These are phyloP conservation scores for Mychonastes homosphaera DNA, from an alignment of 139 green algal genomes.

Conservation along the genomic window DNA sequence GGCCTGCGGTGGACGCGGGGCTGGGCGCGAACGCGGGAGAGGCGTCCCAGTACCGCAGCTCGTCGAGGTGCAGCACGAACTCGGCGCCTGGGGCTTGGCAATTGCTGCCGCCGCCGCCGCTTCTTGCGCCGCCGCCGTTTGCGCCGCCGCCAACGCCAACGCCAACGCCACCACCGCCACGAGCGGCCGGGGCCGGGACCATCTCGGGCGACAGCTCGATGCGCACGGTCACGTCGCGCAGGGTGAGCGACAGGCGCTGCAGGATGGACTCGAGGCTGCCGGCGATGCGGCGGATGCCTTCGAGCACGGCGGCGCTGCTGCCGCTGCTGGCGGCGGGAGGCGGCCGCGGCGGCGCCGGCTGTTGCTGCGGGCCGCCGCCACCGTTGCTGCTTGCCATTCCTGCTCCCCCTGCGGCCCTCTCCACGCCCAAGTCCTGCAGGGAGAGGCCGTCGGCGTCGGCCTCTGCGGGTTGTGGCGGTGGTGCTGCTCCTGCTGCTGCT, in stretches of 20 bases:
- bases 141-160: too few relatives aligned
- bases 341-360: too few relatives aligned
- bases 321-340: neutral
- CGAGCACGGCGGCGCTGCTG: slow-evolving; percentile 20
- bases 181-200: slow-evolving; percentile 15
- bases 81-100: slow-evolving; percentile 14
- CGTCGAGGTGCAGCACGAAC: slow-evolving; percentile 30
- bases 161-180: neutral
- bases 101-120: too few relatives aligned
- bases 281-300: slow-evolving; percentile 45
- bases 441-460: too few relatives aligned
- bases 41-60: slow-evolving; percentile 15
- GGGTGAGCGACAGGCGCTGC: slow-evolving; percentile 38
- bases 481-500: neutral
- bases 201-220: too few relatives aligned
- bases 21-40: neutral
- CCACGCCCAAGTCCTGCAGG: too few relatives aligned
- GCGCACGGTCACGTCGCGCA: slow-evolving; percentile 25
- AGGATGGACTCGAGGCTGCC: slow-evolving; percentile 47
- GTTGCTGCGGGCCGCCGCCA: slow-evolving; percentile 1
- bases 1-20: neutral
- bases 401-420: too few relatives aligned
- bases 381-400: too few relatives aligned
- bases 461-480: too few relatives aligned
- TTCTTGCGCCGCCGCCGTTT: neutral